Evolutionary conservation across 805 yeast species (phyloP).

Genomic region (Barnettozyma botsteinii): DNA sequence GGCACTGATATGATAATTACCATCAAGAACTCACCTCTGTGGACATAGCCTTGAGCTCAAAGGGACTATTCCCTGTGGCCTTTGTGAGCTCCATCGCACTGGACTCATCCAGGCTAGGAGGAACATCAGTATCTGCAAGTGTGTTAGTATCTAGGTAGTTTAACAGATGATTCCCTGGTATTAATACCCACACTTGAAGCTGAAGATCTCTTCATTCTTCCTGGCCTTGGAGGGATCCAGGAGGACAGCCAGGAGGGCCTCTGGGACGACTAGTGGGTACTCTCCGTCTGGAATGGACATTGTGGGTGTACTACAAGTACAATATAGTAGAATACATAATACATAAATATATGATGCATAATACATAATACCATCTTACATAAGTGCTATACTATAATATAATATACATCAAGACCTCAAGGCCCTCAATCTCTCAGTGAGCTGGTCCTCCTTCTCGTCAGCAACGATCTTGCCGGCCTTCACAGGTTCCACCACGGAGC

Average conservation of each 20-base stretch:
- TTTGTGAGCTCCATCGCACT: slow-evolving; percentile 12
- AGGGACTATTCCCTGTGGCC: slow-evolving; percentile 1
- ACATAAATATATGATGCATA: no score
- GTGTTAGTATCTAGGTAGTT: neutral
- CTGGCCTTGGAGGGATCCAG: neutral
- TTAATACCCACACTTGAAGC: slow-evolving; percentile 20
- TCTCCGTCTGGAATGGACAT: slow-evolving; percentile 24
- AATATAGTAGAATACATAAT: no score
- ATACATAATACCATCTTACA: no score
- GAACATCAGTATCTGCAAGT: slow-evolving; percentile 10
- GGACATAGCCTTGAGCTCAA: slow-evolving; percentile 16
- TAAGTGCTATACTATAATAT: no score
- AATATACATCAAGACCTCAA: slow-evolving; percentile 55
- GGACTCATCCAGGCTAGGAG: slow-evolving; percentile 12
- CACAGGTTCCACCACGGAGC: slow-evolving; percentile 47
- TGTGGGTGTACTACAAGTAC: no score
- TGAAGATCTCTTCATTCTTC: slow-evolving; percentile 16
- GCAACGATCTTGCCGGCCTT: slow-evolving; percentile 36
- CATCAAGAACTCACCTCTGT: slow-evolving; percentile 11
- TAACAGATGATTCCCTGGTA: no score
- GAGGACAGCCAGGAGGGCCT: slow-evolving; percentile 12
- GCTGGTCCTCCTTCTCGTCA: slow-evolving; percentile 77
- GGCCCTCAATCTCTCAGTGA: slow-evolving; percentile 87
- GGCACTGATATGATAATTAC: no score
- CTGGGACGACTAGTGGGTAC: slow-evolving; percentile 20